phyloP scores from a whole-genome alignment of 345 rosid species.

The Gossypium turneri region DNA sequence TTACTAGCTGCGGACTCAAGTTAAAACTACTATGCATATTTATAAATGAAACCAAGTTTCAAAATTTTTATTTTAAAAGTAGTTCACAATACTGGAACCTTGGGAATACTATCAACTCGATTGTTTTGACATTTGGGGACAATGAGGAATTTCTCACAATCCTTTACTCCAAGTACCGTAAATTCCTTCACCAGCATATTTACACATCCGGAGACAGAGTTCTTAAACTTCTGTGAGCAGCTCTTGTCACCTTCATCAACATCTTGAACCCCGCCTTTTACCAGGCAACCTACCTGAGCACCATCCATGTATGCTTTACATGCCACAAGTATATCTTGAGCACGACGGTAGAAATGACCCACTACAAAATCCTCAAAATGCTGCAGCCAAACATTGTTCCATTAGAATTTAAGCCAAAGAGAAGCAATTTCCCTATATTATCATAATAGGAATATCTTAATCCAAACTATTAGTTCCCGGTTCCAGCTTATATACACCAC shows the following conservation, averaged over 20 bases:
- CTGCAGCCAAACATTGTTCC: slow-evolving; percentile 37
- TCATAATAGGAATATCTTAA: too few relatives aligned
- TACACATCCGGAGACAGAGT: slow-evolving; percentile 31
- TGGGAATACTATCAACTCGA: not conserved
- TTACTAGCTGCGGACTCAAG: slow-evolving; percentile 10
- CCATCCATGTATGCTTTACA: slow-evolving; percentile 74
- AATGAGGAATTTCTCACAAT: slow-evolving; percentile 30
- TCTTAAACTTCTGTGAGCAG: slow-evolving; percentile 42
- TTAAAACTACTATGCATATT: slow-evolving; percentile 3
- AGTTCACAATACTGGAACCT: slow-evolving; percentile 14
- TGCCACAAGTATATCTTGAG: slow-evolving; percentile 59
- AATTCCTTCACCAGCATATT: slow-evolving; percentile 47
- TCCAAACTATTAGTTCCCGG: too few relatives aligned
- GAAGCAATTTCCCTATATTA: not conserved
- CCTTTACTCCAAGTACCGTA: slow-evolving; percentile 42
- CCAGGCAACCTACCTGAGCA: slow-evolving; percentile 57
- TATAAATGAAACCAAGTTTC: slow-evolving; percentile 11
- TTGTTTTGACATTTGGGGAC: not conserved
- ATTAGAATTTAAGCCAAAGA: not conserved
- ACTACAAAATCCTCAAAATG: slow-evolving; percentile 66
- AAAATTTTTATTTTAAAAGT: slow-evolving; percentile 16
- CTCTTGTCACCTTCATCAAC: slow-evolving; percentile 41
- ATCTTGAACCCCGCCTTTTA: slow-evolving; percentile 52
- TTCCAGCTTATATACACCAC: not conserved
- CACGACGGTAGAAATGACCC: slow-evolving; percentile 69